Evolutionary conservation across 495 filamentous ascomycete genomes (phyloP).

Genomic region (Acidiella bohemica): DNA sequence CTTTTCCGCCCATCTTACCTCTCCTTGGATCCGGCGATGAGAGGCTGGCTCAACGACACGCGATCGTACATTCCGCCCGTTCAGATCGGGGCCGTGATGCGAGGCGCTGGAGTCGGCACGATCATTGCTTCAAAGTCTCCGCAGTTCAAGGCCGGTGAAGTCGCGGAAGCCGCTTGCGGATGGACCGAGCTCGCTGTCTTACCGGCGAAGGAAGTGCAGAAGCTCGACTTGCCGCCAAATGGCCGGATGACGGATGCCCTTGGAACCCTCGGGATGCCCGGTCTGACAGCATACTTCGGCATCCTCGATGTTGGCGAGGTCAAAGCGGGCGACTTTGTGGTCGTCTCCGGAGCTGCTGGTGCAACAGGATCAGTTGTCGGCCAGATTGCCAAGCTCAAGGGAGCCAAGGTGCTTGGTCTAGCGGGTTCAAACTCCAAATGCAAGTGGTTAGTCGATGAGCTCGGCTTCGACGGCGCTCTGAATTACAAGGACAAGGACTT

Average conservation of each 20-base stretch:
- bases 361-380: conserved; percentile 50
- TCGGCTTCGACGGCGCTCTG: conserved; percentile 28
- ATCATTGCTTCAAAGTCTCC: conserved; percentile 7
- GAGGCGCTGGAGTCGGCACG: conserved; percentile 43
- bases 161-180: conserved; percentile 38
- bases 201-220: conserved; percentile 33
- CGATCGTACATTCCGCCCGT: conserved; percentile 58
- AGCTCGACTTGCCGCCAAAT: conserved; percentile 34
- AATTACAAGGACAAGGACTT: conserved; percentile 25
- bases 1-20: conserved; percentile 50
- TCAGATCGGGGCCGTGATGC: conserved; percentile 53
- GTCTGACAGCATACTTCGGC: conserved; percentile 41
- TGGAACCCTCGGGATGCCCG: conserved; percentile 40
- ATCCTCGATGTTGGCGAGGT: conserved; percentile 31
- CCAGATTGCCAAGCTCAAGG: conserved; percentile 53
- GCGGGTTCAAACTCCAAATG: conserved; percentile 35
- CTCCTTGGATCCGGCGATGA: conserved; percentile 57
- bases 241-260: conserved; percentile 44
- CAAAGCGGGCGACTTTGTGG: conserved; percentile 31
- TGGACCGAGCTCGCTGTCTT: conserved; percentile 53
- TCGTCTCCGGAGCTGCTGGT: conserved; percentile 45
- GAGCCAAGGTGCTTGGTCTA: conserved; percentile 42
- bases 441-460: conserved; percentile 22
- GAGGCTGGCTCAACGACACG: conserved; percentile 50
- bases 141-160: conserved; percentile 39